phyloP scores from a whole-genome alignment of 2,329 filamentous ascomycete species.

The Fusarium denticulatum region DNA sequence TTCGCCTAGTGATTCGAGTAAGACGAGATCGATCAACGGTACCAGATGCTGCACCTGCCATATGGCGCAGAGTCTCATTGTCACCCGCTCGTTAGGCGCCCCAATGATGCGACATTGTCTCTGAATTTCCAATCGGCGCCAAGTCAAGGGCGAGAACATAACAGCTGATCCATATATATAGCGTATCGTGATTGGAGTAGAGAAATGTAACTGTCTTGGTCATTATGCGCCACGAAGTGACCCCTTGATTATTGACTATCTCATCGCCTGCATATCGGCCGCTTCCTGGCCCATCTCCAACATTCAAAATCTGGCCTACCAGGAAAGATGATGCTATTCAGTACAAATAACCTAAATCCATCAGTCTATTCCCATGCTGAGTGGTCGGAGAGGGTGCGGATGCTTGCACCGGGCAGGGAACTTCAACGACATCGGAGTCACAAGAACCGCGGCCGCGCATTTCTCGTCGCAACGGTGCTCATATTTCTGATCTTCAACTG shows the following conservation, averaged over 20 bases:
- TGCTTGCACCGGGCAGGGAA: not conserved
- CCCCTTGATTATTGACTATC: not conserved
- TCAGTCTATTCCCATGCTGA: not conserved
- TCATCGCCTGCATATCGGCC: too few species aligned
- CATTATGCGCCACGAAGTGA: not conserved
- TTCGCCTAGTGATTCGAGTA: not conserved
- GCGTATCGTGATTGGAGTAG: too few species aligned
- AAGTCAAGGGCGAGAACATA: not conserved
- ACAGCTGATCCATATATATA: too few species aligned
- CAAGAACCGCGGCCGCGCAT: slow-evolving; percentile 1
- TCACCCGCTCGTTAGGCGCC: not conserved
- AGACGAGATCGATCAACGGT: too few species aligned
- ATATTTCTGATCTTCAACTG: slow-evolving; percentile 10
- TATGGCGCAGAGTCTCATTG: not conserved
- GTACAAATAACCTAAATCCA: not conserved
- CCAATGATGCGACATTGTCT: not conserved
- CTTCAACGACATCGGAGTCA: not conserved
- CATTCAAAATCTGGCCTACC: not conserved
- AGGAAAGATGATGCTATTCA: not conserved
- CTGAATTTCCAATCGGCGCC: not conserved
- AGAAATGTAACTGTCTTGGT: not conserved
- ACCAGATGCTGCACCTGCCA: not conserved
- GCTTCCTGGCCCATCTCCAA: not conserved
- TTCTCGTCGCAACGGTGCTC: not conserved
- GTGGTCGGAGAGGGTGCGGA: not conserved